Conservation (phyloP, 768 basidiomycete species). For the Amanita brunnescens region DNA sequence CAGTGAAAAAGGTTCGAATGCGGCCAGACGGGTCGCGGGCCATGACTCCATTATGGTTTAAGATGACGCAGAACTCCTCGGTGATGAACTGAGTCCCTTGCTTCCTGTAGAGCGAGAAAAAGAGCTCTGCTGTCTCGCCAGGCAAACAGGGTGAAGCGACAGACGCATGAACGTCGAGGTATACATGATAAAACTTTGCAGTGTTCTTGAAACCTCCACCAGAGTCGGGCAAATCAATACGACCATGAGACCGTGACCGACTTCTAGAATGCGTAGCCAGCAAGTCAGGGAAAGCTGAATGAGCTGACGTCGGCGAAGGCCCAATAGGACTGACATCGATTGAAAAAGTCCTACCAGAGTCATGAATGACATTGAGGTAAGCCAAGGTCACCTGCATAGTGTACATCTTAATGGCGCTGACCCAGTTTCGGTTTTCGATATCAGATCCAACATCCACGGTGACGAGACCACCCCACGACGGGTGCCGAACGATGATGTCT, state of each 20-base stretch:
- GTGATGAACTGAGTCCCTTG: slow-evolving; percentile 80
- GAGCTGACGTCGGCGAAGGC: slow-evolving; percentile 51
- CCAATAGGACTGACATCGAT: slow-evolving; percentile 31
- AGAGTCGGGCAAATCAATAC: slow-evolving; percentile 16
- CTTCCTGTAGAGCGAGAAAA: slow-evolving; percentile 88
- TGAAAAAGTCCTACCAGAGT: slow-evolving; percentile 31
- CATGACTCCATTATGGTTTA: slow-evolving; percentile 87
- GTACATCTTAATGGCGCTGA: slow-evolving; percentile 87
- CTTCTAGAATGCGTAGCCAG: slow-evolving; percentile 27
- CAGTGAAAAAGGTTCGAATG: slow-evolving; percentile 83
- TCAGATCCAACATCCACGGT: slow-evolving; percentile 86
- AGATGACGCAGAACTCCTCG: slow-evolving; percentile 83
- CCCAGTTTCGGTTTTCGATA: slow-evolving; percentile 73
- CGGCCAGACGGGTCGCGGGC: slow-evolving; percentile 69
- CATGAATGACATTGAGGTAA: slow-evolving; percentile 52
- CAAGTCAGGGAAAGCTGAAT: slow-evolving; percentile 65
- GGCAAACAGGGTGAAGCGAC: slow-evolving; percentile 85
- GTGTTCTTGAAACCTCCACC: slow-evolving; percentile 29
- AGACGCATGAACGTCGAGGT: slow-evolving; percentile 86
- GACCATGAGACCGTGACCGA: slow-evolving; percentile 30
- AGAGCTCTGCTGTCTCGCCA: slow-evolving; percentile 89
- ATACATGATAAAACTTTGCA: slow-evolving; percentile 82
- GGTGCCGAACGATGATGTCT: slow-evolving; percentile 95
- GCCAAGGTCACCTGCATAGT: slow-evolving; percentile 81
- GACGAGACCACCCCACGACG: slow-evolving; percentile 82